Evolutionary conservation across 2,329 filamentous ascomycete genomes (phyloP), one percentile per base, ranked within the genome.

Genomic region (Xylariaceae sp.): DNA sequence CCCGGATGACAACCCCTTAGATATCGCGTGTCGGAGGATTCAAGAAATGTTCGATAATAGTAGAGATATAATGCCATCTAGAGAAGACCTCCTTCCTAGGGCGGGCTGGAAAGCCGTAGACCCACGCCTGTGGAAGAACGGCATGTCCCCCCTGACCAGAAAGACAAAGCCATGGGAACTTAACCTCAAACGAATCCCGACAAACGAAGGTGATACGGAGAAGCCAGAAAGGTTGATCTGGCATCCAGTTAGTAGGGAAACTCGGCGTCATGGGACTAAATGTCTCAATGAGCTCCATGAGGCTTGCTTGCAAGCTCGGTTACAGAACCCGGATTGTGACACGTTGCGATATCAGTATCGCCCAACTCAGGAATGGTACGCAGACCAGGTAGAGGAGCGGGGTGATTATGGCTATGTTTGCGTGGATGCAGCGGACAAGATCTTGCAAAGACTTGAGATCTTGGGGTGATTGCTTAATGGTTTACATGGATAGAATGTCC

Each of bases 351-450:
- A 75, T 60, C 63, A 62, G 13, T 83, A 78, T 59, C 64, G 63
- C 35, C 74, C 78, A 7, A 84, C 82, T 1, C 54, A 70, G 54
- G 67, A 76, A 4, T 85, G 82, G 82, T 85, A 84, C 57, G 59
- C 61, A 3, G 69, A 76, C 30, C 77, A 81, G 57, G 60, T 70
- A 20, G 63, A 64, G 1, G 78, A 80, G 61, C 79, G 78, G 2
- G 73, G 80, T 16, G 76, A 73, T 1, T 81, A 73, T 49, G 75
- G 77, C 45, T 80, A 84, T 55, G 68, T 85, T 3, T 62, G 67
- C 4, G 75, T 84, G 4, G 68, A 67, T 26, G 52, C 65, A 2
- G 83, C 77, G 74, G 68, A 77, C 26, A 61, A 49, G 6, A 68
- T 81, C 21, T 36, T 61, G 2, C 50, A 40, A 1, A 51, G n/a